Conservation (phyloP, 1,284 basidiomycete species). For the Gymnopus androsaceus region DNA sequence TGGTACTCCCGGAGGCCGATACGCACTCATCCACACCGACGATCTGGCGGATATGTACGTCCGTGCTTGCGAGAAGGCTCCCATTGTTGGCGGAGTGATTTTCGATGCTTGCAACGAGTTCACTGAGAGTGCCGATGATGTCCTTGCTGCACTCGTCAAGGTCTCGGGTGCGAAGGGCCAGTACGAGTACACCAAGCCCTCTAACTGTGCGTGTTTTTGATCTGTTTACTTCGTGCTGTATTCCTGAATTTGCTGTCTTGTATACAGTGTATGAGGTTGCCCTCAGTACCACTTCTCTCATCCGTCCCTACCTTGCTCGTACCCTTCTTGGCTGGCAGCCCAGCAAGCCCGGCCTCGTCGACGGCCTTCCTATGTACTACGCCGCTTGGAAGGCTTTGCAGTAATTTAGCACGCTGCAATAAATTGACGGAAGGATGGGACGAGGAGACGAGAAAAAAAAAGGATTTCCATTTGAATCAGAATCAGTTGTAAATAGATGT, state of each 20-base stretch:
- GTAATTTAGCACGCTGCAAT: too few species aligned
- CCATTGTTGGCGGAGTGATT: slow-evolving; percentile 40
- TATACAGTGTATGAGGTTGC: slow-evolving; percentile 35
- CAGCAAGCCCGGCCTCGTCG: slow-evolving; percentile 44
- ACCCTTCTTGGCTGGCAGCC: slow-evolving; percentile 50
- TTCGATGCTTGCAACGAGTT: slow-evolving; percentile 48
- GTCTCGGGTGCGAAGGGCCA: slow-evolving; percentile 39
- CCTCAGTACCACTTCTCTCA: slow-evolving; percentile 29
- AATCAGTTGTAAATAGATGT: too few species aligned
- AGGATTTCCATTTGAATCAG: too few species aligned
- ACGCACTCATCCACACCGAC: slow-evolving; percentile 48
- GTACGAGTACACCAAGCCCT: slow-evolving; percentile 34
- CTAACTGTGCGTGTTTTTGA: slow-evolving; percentile 35
- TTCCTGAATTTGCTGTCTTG: slow-evolving; percentile 9
- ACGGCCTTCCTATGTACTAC: slow-evolving; percentile 50
- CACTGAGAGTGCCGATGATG: slow-evolving; percentile 46
- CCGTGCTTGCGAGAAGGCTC: slow-evolving; percentile 43
- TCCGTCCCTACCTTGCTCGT: slow-evolving; percentile 46
- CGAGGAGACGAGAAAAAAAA: too few species aligned
- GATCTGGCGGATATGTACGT: slow-evolving; percentile 53
- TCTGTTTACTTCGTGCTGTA: slow-evolving; percentile 8
- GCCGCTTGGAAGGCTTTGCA: too few species aligned
- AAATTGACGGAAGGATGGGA: too few species aligned
- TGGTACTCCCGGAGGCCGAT: slow-evolving; percentile 42
- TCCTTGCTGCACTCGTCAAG: slow-evolving; percentile 44